phyloP scores from a whole-genome alignment of 306 rosid genomes.

The Rubus parviflorus region DNA sequence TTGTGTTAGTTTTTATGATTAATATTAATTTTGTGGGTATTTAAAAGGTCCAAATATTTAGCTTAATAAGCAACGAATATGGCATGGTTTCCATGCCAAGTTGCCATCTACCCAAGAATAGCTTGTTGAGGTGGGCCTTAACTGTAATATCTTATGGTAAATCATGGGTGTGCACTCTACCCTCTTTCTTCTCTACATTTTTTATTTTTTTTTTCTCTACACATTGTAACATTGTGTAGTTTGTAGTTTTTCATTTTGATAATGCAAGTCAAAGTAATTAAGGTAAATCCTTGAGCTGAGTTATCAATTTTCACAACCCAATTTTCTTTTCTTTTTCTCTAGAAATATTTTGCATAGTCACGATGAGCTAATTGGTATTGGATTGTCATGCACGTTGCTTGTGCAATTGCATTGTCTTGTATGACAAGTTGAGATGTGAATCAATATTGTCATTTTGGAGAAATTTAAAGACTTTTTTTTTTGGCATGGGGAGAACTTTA shows the following conservation, averaged over 20 bases:
- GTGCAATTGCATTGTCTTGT: background rate
- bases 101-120: conserved; percentile 76
- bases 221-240: background rate
- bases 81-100: conserved; percentile 50
- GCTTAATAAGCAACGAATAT: conserved; percentile 46
- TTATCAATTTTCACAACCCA: background rate
- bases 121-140: conserved; percentile 62
- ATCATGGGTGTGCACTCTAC: background rate
- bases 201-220: background rate
- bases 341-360: background rate
- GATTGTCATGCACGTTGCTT: background rate
- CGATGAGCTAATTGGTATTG: background rate
- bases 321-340: background rate
- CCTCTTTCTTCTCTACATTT: background rate
- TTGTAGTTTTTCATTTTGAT: background rate
- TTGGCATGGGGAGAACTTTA: no score
- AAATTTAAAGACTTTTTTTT: no score
- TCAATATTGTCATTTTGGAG: background rate
- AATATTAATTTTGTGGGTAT: conserved; percentile 5
- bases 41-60: conserved; percentile 29
- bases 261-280: background rate
- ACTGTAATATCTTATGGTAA: conserved; percentile 22
- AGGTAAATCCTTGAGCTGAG: background rate
- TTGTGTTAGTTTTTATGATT: conserved; percentile 29
- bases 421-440: background rate